phyloP scores from a whole-genome alignment of 23 red algal species.

The Pyropia yezoensis region DNA sequence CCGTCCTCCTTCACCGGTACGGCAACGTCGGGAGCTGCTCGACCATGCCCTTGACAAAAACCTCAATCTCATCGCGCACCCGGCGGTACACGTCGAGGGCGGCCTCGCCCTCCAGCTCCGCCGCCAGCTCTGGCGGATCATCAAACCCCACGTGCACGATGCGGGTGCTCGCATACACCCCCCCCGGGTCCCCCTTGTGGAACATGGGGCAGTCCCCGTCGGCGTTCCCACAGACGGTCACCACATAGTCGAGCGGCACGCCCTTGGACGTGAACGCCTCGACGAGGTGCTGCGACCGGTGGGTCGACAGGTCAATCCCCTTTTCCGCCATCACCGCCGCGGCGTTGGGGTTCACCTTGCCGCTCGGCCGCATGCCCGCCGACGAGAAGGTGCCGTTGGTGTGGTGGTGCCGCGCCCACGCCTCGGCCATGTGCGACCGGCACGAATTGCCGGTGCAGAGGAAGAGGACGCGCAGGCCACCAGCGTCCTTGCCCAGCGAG shows the following conservation, averaged over 20 bases:
- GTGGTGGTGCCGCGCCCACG: not conserved
- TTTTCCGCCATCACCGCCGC: conserved; percentile 11
- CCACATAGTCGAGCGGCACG: conserved; percentile 7
- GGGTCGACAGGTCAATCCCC: conserved; percentile 8
- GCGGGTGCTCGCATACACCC: not conserved
- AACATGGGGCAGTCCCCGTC: conserved; percentile 11
- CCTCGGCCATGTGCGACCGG: conserved; percentile 24
- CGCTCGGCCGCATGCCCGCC: conserved; percentile 5
- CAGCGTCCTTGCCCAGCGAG: not conserved
- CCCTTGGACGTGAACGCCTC: not conserved
- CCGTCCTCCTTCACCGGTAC: too few species aligned
- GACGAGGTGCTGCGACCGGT: conserved; percentile 11
- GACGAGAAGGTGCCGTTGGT: conserved; percentile 5
- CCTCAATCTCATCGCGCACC: conserved; percentile 23
- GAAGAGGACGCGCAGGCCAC: conserved; percentile 6
- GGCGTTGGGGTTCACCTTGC: conserved; percentile 3
- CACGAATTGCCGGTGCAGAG: conserved; percentile 25
- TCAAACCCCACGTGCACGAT: conserved; percentile 25
- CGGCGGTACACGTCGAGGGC: conserved; percentile 13
- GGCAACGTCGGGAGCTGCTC: too few species aligned
- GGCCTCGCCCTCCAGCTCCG: not conserved
- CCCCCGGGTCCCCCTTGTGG: not conserved
- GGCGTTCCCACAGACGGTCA: conserved; percentile 24
- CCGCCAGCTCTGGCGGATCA: conserved; percentile 10
- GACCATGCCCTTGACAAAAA: conserved; percentile 1